Percentiles rank a stretch among this genome's conserved stretches.
Conservation (phyloP, 352 stramenopile genomes). For the Phytophthora vignae region DNA sequence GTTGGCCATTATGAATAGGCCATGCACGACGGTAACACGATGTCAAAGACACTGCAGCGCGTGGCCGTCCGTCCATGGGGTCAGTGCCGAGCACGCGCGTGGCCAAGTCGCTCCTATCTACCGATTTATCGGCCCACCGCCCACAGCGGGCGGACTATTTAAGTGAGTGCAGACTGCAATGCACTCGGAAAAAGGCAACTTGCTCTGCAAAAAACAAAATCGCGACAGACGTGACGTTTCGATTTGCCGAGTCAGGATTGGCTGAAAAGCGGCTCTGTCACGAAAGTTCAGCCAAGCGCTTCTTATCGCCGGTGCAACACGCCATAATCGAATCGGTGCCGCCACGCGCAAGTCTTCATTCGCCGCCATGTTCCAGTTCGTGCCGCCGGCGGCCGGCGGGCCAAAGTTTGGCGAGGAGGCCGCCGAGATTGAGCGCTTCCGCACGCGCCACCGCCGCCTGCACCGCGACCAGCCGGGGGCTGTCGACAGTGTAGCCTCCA, state of each 20-base stretch:
- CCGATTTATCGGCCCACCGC: not conserved
- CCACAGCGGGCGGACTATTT: no score
- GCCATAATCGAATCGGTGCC: not conserved
- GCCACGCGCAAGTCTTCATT: not conserved
- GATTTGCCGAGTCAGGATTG: not conserved
- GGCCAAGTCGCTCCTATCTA: not conserved
- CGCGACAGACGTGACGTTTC: conserved; percentile 5
- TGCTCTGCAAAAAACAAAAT: not conserved
- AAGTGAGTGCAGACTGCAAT: no score
- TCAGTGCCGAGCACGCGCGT: no score
- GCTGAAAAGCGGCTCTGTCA: not conserved
- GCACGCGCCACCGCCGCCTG: conserved; percentile 41
- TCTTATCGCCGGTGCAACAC: not conserved
- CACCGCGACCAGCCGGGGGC: conserved; percentile 29
- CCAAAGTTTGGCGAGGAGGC: conserved; percentile 4
- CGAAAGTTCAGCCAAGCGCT: not conserved
- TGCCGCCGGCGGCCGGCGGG: not conserved
- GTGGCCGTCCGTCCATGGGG: not conserved
- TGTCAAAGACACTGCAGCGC: not conserved
- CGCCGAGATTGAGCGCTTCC: conserved; percentile 52
- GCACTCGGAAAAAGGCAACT: not conserved
- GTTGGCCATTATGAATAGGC: no score
- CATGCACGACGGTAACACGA: no score
- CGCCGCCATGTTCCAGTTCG: conserved; percentile 32
- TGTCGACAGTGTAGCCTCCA: not conserved